Percentiles rank a stretch among this genome's conserved stretches.
phyloP scores from a whole-genome alignment of 1,139 yeast genomes.

The Yamadazyma epiphylla region DNA sequence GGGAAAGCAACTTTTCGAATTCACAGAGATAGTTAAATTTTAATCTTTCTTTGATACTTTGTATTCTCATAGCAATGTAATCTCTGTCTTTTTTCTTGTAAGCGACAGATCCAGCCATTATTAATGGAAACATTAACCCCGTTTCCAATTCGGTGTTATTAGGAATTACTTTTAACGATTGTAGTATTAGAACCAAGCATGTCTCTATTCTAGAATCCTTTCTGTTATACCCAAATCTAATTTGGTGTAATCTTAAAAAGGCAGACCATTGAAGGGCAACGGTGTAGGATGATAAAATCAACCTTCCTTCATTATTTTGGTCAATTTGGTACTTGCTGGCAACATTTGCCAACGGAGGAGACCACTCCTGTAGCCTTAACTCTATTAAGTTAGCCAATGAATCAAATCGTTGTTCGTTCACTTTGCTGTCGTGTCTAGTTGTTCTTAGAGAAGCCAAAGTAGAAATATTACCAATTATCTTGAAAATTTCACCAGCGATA shows the following conservation, averaged over 20 bases:
- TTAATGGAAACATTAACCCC: slow-evolving; percentile 18
- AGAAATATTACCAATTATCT: slow-evolving; percentile 19
- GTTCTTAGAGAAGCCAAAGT: slow-evolving; percentile 16
- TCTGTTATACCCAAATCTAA: slow-evolving; percentile 16
- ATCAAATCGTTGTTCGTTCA: slow-evolving; percentile 15
- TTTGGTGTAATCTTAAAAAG: slow-evolving; percentile 17
- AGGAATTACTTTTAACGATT: slow-evolving; percentile 14
- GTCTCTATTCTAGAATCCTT: slow-evolving; percentile 15
- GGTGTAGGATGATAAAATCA: slow-evolving; percentile 13
- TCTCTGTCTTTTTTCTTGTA: slow-evolving; percentile 12
- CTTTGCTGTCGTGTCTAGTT: slow-evolving; percentile 10
- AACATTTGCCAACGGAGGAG: slow-evolving; percentile 11
- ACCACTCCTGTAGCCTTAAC: slow-evolving; percentile 18
- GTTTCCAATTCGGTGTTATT: slow-evolving; percentile 14
- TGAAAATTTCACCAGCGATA: slow-evolving; percentile 19
- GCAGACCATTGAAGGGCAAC: slow-evolving; percentile 21
- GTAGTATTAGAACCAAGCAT: slow-evolving; percentile 14
- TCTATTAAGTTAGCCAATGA: slow-evolving; percentile 17
- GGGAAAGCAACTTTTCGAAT: slow-evolving; percentile 14
- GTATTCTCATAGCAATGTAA: slow-evolving; percentile 13
- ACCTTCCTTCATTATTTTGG: slow-evolving; percentile 7
- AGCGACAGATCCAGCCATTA: slow-evolving; percentile 21
- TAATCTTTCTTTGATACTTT: slow-evolving; percentile 12
- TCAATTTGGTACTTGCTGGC: slow-evolving; percentile 9
- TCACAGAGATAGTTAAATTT: slow-evolving; percentile 16